Conservation (phyloP, 1,284 basidiomycete species). For the Meira nashicola region DNA sequence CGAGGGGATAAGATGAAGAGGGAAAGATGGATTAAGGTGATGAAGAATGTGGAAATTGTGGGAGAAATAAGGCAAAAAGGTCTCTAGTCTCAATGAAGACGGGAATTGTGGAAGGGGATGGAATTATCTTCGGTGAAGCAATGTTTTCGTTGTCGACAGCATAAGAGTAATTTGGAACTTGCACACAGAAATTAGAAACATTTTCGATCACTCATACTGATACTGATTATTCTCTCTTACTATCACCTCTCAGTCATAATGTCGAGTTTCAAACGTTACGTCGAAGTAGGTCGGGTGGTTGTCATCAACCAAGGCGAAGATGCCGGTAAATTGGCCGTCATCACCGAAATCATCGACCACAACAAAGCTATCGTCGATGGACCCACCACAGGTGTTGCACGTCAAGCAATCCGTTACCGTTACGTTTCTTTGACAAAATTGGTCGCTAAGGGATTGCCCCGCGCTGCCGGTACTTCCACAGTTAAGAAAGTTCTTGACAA, state of each 20-base stretch:
- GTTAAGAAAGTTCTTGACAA: constrained; percentile 85
- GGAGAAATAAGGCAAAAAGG: too few species aligned
- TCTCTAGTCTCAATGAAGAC: too few species aligned
- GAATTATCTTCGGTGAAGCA: too few species aligned
- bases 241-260: constrained; percentile 12
- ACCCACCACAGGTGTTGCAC: constrained; percentile 80
- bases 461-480: constrained; percentile 73
- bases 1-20: too few species aligned
- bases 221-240: too few species aligned
- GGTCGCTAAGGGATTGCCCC: constrained; percentile 77
- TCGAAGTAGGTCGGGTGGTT: constrained; percentile 97
- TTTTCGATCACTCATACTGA: too few species aligned
- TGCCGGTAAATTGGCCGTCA: constrained; percentile 85
- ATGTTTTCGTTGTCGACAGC: too few species aligned
- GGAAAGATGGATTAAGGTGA: too few species aligned
- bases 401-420: constrained; percentile 86
- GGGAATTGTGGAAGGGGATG: too few species aligned
- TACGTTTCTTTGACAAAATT: constrained; percentile 87
- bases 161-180: too few species aligned
- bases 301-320: constrained; percentile 85
- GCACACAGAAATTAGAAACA: too few species aligned
- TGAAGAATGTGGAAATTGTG: too few species aligned
- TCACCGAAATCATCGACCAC: constrained; percentile 98
- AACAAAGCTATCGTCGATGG: constrained; percentile 98
- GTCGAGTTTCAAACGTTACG: constrained; percentile 78